Evolutionary conservation across 768 basidiomycete genomes (phyloP).

Genomic region (Strobilomyces dryophilus): DNA sequence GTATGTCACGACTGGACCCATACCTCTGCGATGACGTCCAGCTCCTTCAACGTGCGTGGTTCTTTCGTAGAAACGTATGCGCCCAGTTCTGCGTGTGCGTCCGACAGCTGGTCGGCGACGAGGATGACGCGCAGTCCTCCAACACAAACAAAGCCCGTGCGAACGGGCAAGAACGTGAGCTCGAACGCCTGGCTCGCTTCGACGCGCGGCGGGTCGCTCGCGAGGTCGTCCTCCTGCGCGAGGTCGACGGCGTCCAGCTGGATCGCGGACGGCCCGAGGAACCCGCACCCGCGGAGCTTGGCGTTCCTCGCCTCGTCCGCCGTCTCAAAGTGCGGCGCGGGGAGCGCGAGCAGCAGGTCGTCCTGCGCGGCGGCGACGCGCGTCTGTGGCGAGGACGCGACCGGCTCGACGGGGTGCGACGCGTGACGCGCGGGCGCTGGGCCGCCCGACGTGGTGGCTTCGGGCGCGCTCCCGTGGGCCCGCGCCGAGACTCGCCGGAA

Average conservation of each 20-base stretch:
- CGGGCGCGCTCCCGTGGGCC: conserved; percentile 5
- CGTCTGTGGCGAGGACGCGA: conserved; percentile 15
- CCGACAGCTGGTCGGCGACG: conserved; percentile 49
- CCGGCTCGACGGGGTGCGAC: conserved; percentile 9
- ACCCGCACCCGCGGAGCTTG: conserved; percentile 34
- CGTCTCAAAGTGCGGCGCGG: conserved; percentile 45
- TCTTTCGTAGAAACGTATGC: conserved; percentile 28
- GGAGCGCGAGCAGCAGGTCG: conserved; percentile 29
- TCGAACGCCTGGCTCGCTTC: conserved; percentile 55
- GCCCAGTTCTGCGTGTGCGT: conserved; percentile 29
- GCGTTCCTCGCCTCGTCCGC: conserved; percentile 33
- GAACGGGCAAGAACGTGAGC: conserved; percentile 55
- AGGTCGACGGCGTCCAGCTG: conserved; percentile 43
- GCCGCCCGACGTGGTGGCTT: not conserved
- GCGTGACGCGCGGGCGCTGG: conserved; percentile 6
- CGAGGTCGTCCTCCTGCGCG: conserved; percentile 3
- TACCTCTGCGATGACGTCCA: conserved; percentile 67
- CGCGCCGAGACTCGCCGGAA: conserved; percentile 31
- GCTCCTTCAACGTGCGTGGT: conserved; percentile 59
- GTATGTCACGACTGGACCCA: conserved; percentile 47
- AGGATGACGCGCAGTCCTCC: conserved; percentile 73
- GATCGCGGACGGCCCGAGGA: conserved; percentile 51
- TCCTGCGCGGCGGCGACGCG: not conserved
- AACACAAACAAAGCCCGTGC: conserved; percentile 55
- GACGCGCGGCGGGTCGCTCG: conserved; percentile 23